phyloP scores from a whole-genome alignment of 2,329 filamentous ascomycete species.

The Knoxdaviesia capensis region DNA sequence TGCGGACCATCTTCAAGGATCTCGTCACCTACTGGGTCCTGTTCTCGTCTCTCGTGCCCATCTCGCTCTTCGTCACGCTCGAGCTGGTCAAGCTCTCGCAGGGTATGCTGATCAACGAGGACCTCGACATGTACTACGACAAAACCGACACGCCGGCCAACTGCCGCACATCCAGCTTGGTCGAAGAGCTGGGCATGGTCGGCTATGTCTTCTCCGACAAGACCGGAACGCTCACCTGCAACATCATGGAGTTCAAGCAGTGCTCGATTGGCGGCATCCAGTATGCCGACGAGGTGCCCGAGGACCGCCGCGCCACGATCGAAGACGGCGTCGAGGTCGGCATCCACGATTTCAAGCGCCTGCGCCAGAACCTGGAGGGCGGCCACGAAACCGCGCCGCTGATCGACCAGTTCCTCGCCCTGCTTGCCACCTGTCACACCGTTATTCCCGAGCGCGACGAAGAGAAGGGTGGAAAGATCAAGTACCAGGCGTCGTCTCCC shows the following conservation, averaged over 20 bases:
- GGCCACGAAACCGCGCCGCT: slow-evolving; percentile 26
- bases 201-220: slow-evolving; percentile 99
- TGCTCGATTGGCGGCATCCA: slow-evolving; percentile 84
- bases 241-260: slow-evolving; percentile 97
- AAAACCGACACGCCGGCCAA: slow-evolving; percentile 89
- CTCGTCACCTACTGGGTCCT: slow-evolving; percentile 97
- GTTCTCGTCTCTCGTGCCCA: slow-evolving; percentile 89
- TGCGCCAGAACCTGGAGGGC: slow-evolving; percentile 47
- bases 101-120: slow-evolving; percentile 92
- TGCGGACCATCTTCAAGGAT: slow-evolving; percentile 73
- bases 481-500: slow-evolving; percentile 93
- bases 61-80: slow-evolving; percentile 92
- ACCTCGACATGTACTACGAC: slow-evolving; percentile 95
- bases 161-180: slow-evolving; percentile 85
- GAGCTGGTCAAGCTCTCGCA: slow-evolving; percentile 98
- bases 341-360: slow-evolving; percentile 64
- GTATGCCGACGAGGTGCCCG: slow-evolving; percentile 79
- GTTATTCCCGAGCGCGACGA: slow-evolving; percentile 84
- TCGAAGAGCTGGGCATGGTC: slow-evolving; percentile 94
- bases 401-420: slow-evolving; percentile 64
- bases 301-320: slow-evolving; percentile 67
- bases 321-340: slow-evolving; percentile 64
- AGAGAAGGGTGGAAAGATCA: slow-evolving; percentile 62
- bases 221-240: slow-evolving; percentile 88
- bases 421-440: slow-evolving; percentile 84